Evolutionary conservation across 1,284 basidiomycete species (phyloP), one percentile per base, ranked within the genome.

Genomic region (Tylopilus orsonianus): DNA sequence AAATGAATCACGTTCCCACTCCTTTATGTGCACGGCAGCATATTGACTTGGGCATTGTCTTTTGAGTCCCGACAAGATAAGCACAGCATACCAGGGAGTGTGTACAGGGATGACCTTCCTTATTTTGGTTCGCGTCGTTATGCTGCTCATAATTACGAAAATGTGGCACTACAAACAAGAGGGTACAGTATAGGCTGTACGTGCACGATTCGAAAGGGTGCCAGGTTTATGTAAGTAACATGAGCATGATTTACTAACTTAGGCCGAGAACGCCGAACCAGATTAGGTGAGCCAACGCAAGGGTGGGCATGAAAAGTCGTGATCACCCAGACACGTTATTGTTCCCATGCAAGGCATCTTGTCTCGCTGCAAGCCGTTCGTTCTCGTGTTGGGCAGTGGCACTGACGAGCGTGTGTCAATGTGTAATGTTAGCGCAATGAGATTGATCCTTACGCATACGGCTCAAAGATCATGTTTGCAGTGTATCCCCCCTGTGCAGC

Each of bases 111-210:
- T 49, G 43, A 57, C 46, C 37, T 19, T 45, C 37, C 19, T 19
- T 6, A 2, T 19, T 39, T 19, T 20, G 8, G 20, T 24, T 32
- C 32, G 40, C 38, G 20, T 35, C 34, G 46, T 34, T 8, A 44
- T 36, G 30, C 43, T 40, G 44, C 23, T 44, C 56, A 58, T 64
- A 47, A 58, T 64, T 34, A 62, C 36, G 44, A 22, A 53, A 51
- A 49, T 58, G 51, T 62, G 57, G 61, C 61, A 44, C 20, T 60
- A 64, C 58, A 57, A 55, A 43, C 41, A 41, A 16, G 39, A 34
- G 34, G 48, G 27, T n/a, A n/a, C n/a, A n/a, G n/a, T n/a, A n/a
- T n/a, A n/a, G n/a, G n/a, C n/a, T n/a, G n/a, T n/a, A n/a, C n/a
- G n/a, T n/a, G n/a, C n/a, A n/a, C n/a, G n/a, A n/a, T n/a, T n/a